These are phyloP conservation scores for Aschersonia sp. DNA, from an alignment of 2,329 filamentous ascomycete species.

Conservation along the genomic window DNA sequence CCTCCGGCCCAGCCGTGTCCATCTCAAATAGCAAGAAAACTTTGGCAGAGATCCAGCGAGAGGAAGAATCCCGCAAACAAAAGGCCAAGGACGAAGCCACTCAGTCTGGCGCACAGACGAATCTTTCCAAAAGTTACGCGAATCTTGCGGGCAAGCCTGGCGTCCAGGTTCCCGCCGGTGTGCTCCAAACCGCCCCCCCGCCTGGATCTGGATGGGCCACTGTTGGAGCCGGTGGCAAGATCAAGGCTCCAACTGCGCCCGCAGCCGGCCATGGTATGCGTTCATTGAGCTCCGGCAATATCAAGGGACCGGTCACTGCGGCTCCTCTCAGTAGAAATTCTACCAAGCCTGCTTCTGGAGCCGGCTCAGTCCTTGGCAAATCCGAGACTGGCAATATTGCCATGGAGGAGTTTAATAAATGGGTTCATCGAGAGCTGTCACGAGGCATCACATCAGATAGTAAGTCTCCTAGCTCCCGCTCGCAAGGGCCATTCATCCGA, in stretches of 20 bases:
- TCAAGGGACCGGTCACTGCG: slow-evolving; percentile 27
- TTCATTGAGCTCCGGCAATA: slow-evolving; percentile 24
- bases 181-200: slow-evolving; percentile 14
- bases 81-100: slow-evolving; percentile 41
- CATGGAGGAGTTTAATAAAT: slow-evolving; percentile 87
- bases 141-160: slow-evolving; percentile 74
- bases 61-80: slow-evolving; percentile 72
- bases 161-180: slow-evolving; percentile 11
- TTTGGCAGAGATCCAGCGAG: slow-evolving; percentile 87
- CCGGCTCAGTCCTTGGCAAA: slow-evolving; percentile 26
- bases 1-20: slow-evolving; percentile 9
- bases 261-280: slow-evolving; percentile 30
- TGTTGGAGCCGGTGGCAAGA: slow-evolving; percentile 84
- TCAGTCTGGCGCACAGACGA: slow-evolving; percentile 31
- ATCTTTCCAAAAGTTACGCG: slow-evolving; percentile 74
- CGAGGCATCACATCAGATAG: slow-evolving; percentile 47
- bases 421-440: slow-evolving; percentile 66
- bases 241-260: slow-evolving; percentile 56
- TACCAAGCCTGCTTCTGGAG: slow-evolving; percentile 36
- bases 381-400: slow-evolving; percentile 35
- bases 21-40: slow-evolving; percentile 58
- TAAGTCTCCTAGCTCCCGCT: slow-evolving; percentile 19
- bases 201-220: slow-evolving; percentile 64
- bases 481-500: not conserved
- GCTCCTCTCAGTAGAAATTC: slow-evolving; percentile 9